Percentiles rank a stretch among this genome's conserved stretches.
phyloP scores from a whole-genome alignment of 2,329 filamentous ascomycete species.

The Fusarium sterilihyphosum region DNA sequence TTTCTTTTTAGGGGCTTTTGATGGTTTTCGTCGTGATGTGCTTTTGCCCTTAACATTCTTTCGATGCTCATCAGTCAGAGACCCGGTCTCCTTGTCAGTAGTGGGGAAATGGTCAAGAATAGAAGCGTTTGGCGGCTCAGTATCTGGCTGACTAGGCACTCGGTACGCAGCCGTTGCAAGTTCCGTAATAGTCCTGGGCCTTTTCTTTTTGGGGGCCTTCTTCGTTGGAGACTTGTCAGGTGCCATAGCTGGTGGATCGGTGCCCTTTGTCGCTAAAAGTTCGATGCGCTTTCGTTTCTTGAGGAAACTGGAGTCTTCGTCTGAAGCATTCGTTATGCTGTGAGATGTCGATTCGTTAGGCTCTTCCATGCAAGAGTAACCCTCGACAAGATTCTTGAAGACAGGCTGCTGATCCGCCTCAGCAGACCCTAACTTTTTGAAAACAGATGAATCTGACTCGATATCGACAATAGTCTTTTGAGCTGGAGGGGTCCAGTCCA shows the following conservation, averaged over 20 bases:
- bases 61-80: background rate
- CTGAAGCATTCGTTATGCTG: slow-evolving; percentile 21
- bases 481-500: slow-evolving; percentile 75
- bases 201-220: slow-evolving; percentile 75
- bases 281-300: slow-evolving; percentile 68
- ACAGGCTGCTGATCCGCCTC: slow-evolving; percentile 39
- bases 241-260: slow-evolving; percentile 30
- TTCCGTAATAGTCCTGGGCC: slow-evolving; percentile 80
- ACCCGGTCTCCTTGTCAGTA: background rate
- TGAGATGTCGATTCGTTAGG: slow-evolving; percentile 36
- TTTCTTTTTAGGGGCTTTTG: slow-evolving; percentile 53
- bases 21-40: slow-evolving; percentile 47
- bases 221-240: slow-evolving; percentile 53
- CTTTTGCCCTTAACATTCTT: slow-evolving; percentile 48
- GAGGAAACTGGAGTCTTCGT: slow-evolving; percentile 49
- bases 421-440: slow-evolving; percentile 15
- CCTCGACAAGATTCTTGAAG: slow-evolving; percentile 57
- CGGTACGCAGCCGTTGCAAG: slow-evolving; percentile 77
- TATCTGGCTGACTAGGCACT: slow-evolving; percentile 46
- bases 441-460: slow-evolving; percentile 46
- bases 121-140: slow-evolving; percentile 48
- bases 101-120: slow-evolving; percentile 56
- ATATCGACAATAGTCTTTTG: slow-evolving; percentile 47
- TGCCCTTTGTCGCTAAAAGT: slow-evolving; percentile 52
- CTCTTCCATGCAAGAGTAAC: slow-evolving; percentile 52